phyloP scores from a whole-genome alignment of 2,329 filamentous ascomycete genomes.

The Didymella glomerata region DNA sequence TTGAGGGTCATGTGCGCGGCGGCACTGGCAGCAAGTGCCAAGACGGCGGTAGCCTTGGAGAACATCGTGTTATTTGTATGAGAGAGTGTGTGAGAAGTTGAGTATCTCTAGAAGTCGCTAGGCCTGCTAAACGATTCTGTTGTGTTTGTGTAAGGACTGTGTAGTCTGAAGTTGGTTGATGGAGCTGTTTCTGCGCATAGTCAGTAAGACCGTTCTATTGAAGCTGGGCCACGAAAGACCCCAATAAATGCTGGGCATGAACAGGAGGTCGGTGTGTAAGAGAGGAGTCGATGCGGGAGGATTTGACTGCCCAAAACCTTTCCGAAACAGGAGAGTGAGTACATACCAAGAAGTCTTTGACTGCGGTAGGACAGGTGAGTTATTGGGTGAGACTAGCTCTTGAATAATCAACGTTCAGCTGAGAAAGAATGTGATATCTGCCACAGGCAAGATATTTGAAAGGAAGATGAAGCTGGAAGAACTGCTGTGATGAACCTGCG shows the following conservation, averaged over 20 bases:
- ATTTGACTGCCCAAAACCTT: conserved; percentile 6
- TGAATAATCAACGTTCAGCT: conserved; percentile 29
- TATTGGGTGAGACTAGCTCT: conserved; percentile 36
- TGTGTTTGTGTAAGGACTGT: conserved; percentile 27
- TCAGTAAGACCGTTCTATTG: conserved; percentile 2
- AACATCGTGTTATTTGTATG: conserved; percentile 53
- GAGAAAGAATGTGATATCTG: conserved; percentile 48
- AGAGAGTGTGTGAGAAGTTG: conserved; percentile 19
- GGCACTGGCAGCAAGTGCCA: conserved; percentile 65
- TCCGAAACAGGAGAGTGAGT: conserved; percentile 14
- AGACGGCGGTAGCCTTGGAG: conserved; percentile 61
- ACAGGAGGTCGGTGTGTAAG: conserved; percentile 9
- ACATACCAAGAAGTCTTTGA: conserved; percentile 21
- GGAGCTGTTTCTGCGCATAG: conserved; percentile 11
- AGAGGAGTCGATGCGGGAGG: background rate
- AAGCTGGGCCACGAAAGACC: background rate
- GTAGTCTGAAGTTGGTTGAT: conserved; percentile 19
- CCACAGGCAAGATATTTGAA: conserved; percentile 47
- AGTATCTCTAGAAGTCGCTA: conserved; percentile 45
- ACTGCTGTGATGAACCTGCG: conserved; percentile 36
- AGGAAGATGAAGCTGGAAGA: conserved; percentile 33
- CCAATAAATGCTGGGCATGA: background rate
- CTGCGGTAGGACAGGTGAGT: conserved; percentile 9
- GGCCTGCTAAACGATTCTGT: conserved; percentile 50
- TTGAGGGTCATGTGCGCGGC: conserved; percentile 80